These are phyloP conservation scores for Gonapodya prolifera DNA, from an alignment of 192 early-diverging fungal species.

Conservation along the genomic window DNA sequence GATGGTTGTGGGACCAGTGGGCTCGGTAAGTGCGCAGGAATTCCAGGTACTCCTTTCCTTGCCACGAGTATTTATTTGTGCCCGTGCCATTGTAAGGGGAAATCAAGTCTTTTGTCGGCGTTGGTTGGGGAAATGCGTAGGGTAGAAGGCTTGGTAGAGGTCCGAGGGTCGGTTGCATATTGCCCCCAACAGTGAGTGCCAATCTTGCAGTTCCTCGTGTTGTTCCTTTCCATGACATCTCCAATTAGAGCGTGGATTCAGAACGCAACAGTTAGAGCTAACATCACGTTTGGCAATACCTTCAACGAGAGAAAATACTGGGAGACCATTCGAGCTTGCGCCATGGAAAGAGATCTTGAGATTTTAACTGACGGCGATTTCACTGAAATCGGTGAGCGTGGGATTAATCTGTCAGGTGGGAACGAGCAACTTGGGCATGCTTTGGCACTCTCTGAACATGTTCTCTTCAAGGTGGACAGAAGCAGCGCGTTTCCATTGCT, in stretches of 20 bases:
- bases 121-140: conserved; percentile 22
- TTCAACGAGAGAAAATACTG: conserved; percentile 66
- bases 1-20: conserved; percentile 15
- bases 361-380: conserved; percentile 72
- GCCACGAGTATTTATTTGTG: too few species aligned
- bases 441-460: too few species aligned
- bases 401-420: conserved; percentile 9
- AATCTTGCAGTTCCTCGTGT: too few species aligned
- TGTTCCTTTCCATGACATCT: too few species aligned
- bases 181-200: too few species aligned
- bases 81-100: conserved; percentile 9
- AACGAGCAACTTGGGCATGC: too few species aligned
- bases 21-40: conserved; percentile 6
- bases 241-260: conserved; percentile 8
- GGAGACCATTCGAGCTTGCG: conserved; percentile 69
- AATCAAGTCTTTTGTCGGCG: conserved; percentile 14
- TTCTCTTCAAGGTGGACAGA: conserved; percentile 67
- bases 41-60: background rate
- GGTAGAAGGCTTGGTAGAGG: conserved; percentile 44
- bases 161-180: conserved; percentile 60
- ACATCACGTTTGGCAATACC: conserved; percentile 70
- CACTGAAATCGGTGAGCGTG: conserved; percentile 71
- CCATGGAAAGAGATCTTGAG: conserved; percentile 71
- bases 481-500: conserved; percentile 70
- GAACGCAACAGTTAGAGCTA: conserved; percentile 45